phyloP scores from a whole-genome alignment of 163 green algal species.

The Chlorella variabilis region DNA sequence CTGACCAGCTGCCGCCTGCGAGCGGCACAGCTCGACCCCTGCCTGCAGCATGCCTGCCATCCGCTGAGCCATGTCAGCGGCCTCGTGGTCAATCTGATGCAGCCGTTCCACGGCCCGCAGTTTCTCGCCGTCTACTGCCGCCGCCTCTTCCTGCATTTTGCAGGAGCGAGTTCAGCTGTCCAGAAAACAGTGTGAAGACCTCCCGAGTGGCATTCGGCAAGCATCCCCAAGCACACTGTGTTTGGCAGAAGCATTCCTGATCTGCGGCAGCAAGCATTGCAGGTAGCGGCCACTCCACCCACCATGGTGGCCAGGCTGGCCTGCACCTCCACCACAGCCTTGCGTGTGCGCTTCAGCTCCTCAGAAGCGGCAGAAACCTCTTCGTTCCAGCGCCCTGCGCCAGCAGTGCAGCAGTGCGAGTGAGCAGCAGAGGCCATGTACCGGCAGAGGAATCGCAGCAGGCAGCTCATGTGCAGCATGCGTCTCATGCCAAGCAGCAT shows the following conservation, averaged over 20 bases:
- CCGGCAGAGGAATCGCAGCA: neutral
- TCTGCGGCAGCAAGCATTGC: neutral
- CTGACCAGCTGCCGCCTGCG: neutral
- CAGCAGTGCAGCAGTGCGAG: neutral
- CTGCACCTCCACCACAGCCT: slow-evolving; percentile 22
- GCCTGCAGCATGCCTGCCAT: neutral
- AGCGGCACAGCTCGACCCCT: neutral
- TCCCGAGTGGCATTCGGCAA: neutral
- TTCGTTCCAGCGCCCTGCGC: slow-evolving; percentile 29
- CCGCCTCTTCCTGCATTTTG: neutral
- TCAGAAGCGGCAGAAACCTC: slow-evolving; percentile 24
- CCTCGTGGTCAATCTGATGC: slow-evolving; percentile 4
- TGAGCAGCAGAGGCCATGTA: neutral
- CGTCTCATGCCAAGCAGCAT: neutral
- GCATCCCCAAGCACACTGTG: no score
- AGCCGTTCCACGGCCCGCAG: slow-evolving; percentile 1
- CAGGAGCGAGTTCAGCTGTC: no score
- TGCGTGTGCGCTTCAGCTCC: slow-evolving; percentile 23
- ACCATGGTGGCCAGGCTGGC: slow-evolving; percentile 11
- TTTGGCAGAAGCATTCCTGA: neutral
- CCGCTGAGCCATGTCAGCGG: slow-evolving; percentile 8
- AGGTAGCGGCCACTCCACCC: neutral
- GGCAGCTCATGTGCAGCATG: no score
- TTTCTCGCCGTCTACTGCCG: neutral
- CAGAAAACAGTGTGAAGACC: no score